phyloP scores from a whole-genome alignment of 2,329 filamentous ascomycete species.

The Fusarium mangiferae region DNA sequence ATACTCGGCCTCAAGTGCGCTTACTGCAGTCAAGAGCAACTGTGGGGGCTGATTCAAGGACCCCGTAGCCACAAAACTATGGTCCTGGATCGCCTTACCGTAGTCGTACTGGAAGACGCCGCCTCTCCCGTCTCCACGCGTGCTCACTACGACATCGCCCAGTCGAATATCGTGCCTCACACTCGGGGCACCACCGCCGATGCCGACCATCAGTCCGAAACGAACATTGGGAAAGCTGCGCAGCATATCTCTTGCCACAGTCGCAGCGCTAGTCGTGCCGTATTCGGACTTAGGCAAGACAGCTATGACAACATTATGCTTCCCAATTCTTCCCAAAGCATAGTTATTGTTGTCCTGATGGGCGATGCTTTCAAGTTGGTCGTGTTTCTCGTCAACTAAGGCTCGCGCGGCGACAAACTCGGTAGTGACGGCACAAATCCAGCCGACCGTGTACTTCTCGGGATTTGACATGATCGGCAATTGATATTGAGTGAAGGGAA shows the following conservation, averaged over 20 bases:
- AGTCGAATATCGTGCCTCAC: conserved; percentile 46
- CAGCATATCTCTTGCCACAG: conserved; percentile 45
- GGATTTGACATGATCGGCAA: too few relatives aligned
- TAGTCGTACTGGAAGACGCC: conserved; percentile 38
- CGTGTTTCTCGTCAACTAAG: background rate
- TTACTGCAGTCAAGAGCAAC: too few relatives aligned
- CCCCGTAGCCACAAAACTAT: too few relatives aligned
- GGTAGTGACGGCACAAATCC: too few relatives aligned
- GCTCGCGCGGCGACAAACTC: too few relatives aligned
- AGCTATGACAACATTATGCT: conserved; percentile 36
- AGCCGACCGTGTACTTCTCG: too few relatives aligned
- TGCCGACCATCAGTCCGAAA: conserved; percentile 32
- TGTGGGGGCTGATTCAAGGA: conserved; percentile 25
- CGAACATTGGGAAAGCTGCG: conserved; percentile 46
- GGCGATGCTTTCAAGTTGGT: too few relatives aligned
- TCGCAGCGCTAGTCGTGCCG: too few relatives aligned
- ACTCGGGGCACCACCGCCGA: conserved; percentile 48
- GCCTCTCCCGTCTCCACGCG: background rate
- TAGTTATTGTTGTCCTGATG: too few relatives aligned
- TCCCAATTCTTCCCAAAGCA: conserved; percentile 18
- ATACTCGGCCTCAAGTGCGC: too few relatives aligned
- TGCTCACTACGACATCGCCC: conserved; percentile 35
- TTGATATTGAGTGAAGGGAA: too few relatives aligned
- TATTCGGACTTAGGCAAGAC: conserved; percentile 22
- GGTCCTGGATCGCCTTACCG: too few relatives aligned